These are phyloP conservation scores for Spinacia oleracea DNA, from an alignment of 179 eudicot species.

Conservation along the genomic window DNA sequence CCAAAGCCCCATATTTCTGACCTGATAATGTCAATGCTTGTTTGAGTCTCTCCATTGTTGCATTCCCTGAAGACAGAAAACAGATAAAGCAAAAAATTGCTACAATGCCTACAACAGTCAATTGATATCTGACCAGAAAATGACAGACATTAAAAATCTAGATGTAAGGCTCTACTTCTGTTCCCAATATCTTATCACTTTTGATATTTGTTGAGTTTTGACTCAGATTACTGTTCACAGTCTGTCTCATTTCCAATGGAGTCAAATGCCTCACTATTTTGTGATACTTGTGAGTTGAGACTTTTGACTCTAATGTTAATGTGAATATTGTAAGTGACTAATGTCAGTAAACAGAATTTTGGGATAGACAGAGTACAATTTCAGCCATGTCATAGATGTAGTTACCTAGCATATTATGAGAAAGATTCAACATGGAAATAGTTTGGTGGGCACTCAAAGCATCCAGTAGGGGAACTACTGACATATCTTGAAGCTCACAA, in stretches of 20 bases:
- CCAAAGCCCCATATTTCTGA: slow-evolving; percentile 80
- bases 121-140: slow-evolving; percentile 7
- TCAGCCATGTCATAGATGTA: not conserved
- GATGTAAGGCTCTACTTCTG: not conserved
- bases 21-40: slow-evolving; percentile 61
- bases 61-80: slow-evolving; percentile 68
- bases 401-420: slow-evolving; percentile 89
- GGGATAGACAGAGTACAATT: not conserved
- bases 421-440: slow-evolving; percentile 69
- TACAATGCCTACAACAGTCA: not conserved
- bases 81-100: slow-evolving; percentile 12
- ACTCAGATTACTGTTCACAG: not conserved
- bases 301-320: not conserved
- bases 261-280: not conserved
- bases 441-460: slow-evolving; percentile 77
- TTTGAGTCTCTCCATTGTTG: slow-evolving; percentile 74
- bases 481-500: slow-evolving; percentile 82
- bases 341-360: not conserved
- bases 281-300: too few species aligned
- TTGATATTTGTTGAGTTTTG: not conserved
- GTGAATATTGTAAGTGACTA: not conserved
- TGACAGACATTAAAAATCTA: not conserved
- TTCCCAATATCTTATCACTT: not conserved
- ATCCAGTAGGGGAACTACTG: slow-evolving; percentile 73
- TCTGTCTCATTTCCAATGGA: not conserved